phyloP scores from a whole-genome alignment of 208 protist genomes.

The Balamuthia mandrillaris region DNA sequence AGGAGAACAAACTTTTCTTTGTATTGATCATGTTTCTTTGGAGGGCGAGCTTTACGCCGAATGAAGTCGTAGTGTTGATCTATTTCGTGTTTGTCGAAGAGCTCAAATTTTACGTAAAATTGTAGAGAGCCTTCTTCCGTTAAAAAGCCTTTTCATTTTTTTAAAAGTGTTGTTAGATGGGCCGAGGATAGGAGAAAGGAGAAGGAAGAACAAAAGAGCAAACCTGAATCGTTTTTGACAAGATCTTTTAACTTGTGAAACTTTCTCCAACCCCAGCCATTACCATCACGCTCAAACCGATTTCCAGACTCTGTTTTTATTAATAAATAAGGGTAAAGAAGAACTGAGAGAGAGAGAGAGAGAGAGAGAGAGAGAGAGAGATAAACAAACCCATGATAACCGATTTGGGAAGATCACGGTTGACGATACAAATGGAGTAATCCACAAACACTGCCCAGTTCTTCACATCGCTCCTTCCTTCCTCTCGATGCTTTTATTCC shows the following conservation, averaged over 20 bases:
- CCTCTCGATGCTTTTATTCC: background rate
- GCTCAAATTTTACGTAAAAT: background rate
- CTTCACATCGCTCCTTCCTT: background rate
- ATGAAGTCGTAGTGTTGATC: slow-evolving; percentile 2
- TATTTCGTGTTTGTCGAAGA: background rate
- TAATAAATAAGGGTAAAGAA: no score
- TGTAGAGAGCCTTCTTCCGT: slow-evolving; percentile 1
- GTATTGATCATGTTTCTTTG: background rate
- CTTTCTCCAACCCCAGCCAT: slow-evolving; percentile 13
- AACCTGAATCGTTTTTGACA: background rate
- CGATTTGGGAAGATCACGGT: background rate
- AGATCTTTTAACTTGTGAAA: background rate
- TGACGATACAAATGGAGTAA: background rate
- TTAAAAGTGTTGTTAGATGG: no score
- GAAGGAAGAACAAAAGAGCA: no score
- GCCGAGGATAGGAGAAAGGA: no score
- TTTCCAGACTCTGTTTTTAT: background rate
- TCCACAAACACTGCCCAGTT: slow-evolving; percentile 13
- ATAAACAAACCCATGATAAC: background rate
- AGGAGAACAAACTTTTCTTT: background rate
- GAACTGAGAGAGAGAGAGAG: no score
- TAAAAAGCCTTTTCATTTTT: background rate
- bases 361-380: background rate
- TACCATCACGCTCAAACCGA: background rate
- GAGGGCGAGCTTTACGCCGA: background rate